These are phyloP conservation scores for Phytophthora meadii DNA, from an alignment of 352 stramenopile genomes.

Conservation along the genomic window DNA sequence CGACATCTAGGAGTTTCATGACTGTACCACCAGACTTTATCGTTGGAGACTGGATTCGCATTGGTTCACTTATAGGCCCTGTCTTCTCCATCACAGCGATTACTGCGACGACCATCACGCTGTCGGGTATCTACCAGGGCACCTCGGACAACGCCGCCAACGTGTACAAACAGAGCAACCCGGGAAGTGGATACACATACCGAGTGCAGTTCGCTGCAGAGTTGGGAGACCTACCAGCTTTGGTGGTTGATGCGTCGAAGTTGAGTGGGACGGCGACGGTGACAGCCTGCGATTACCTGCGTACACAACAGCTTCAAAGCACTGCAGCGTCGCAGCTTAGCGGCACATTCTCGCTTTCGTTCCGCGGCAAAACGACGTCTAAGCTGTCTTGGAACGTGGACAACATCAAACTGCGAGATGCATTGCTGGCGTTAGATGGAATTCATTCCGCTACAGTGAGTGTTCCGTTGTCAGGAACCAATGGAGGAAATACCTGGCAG, in stretches of 20 bases:
- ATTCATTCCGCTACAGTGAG: slow-evolving; percentile 82
- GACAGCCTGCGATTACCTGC: slow-evolving; percentile 86
- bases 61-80: slow-evolving; percentile 76
- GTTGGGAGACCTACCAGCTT: slow-evolving; percentile 66
- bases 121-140: slow-evolving; percentile 90
- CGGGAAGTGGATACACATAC: slow-evolving; percentile 68
- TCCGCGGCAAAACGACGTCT: slow-evolving; percentile 68
- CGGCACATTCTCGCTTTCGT: slow-evolving; percentile 89
- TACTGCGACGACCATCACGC: slow-evolving; percentile 65
- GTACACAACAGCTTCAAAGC: slow-evolving; percentile 78
- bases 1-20: slow-evolving; percentile 65
- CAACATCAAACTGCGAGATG: slow-evolving; percentile 50
- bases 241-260: slow-evolving; percentile 59
- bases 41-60: slow-evolving; percentile 93
- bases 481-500: slow-evolving; percentile 78
- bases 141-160: slow-evolving; percentile 47
- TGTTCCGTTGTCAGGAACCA: slow-evolving; percentile 33
- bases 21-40: slow-evolving; percentile 48
- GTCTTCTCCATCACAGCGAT: slow-evolving; percentile 90
- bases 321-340: slow-evolving; percentile 59
- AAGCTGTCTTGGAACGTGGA: slow-evolving; percentile 79
- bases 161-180: slow-evolving; percentile 86
- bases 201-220: slow-evolving; percentile 79
- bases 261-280: slow-evolving; percentile 66
- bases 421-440: slow-evolving; percentile 70